phyloP scores from a whole-genome alignment of 192 early-diverging fungal genomes.

The Coemansia sp. region DNA sequence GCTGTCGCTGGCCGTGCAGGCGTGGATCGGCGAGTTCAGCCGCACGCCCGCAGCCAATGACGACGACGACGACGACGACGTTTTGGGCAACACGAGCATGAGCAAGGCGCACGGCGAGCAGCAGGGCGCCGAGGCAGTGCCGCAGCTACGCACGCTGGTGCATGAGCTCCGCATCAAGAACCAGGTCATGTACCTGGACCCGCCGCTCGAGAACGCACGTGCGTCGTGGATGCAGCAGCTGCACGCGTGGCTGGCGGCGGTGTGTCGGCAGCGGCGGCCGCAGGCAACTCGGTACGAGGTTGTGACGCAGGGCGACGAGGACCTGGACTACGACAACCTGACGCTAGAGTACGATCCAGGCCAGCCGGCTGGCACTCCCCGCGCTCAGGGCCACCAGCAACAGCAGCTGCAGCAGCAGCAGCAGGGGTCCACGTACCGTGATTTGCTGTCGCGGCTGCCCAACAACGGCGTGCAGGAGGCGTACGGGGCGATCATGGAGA shows the following conservation, averaged over 20 bases:
- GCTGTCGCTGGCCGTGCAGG: constrained; percentile 71
- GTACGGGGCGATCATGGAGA: constrained; percentile 81
- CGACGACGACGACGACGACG: constrained; percentile 52
- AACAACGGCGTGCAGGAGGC: constrained; percentile 69
- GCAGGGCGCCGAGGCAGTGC: constrained; percentile 56
- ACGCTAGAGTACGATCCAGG: constrained; percentile 56
- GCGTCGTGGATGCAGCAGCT: constrained; percentile 85
- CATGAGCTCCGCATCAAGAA: constrained; percentile 90
- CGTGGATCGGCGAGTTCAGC: constrained; percentile 71
- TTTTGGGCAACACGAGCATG: too few relatives aligned
- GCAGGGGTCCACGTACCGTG: constrained; percentile 29
- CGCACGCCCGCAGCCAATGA: constrained; percentile 47
- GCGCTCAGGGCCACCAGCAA: background rate
- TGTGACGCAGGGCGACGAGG: constrained; percentile 58
- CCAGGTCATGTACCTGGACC: constrained; percentile 96
- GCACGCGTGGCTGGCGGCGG: constrained; percentile 87
- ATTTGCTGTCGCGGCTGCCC: constrained; percentile 66
- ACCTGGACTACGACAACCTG: constrained; percentile 60
- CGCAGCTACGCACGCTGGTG: constrained; percentile 66
- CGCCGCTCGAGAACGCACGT: constrained; percentile 93
- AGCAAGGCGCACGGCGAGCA: background rate
- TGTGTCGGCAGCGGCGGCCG: constrained; percentile 83
- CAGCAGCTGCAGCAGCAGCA: background rate
- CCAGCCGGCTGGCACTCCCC: background rate
- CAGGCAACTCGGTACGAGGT: constrained; percentile 92